Base-by-base conservation (phyloP, 495 filamentous ascomycete species). In the Aspergillus kassunensis region DNA sequence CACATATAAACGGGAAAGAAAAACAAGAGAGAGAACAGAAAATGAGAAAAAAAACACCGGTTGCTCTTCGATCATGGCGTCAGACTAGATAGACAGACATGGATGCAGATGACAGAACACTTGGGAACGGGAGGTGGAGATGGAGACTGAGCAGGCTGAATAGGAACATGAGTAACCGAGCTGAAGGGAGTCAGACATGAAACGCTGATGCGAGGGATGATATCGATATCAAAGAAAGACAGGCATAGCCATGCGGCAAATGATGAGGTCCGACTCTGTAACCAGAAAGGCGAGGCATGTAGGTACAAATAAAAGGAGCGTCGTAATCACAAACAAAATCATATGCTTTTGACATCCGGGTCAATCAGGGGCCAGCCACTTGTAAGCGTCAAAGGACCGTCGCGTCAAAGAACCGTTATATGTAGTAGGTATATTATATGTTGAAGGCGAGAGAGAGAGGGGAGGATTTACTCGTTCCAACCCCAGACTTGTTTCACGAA, bases 401-500 rank as follows among this genome's bases (percentile, higher is more conserved):
- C 21, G 42, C 25, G 42, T 45, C 27, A 33, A 60, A 53, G 43
- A 50, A 51, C 51, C 58, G 51, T 58, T 51, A 65, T 56, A 51
- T 62, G 56, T 56, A 46, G 49, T 40, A 53, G 29, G 54, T 40
- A 51, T 55, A 58, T 54, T 46, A 60, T n/a, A 51, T 27, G 42
- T 36, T 25, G 37, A 27, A 55, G 24, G 35, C 36, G 46, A 41
- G 20, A 47, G 47, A 30, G 54, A 41, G 51, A 43, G 31, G 18
- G 33, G 12, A 43, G 44, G 44, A 30, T 64, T 60, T 64, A 78
- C 20, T 77, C 71, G 48, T 90, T 83, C 93, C 93, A 98, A 40
- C 88, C 93, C 93, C 93, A 98, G 29, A 98, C 93, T 58, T 93
- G 86, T 44, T 80, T 80, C 48, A 98, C 75, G 71, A 96, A 98